Conservation (phyloP, 495 filamentous ascomycete genomes). For the Penicillium samsonianum region DNA sequence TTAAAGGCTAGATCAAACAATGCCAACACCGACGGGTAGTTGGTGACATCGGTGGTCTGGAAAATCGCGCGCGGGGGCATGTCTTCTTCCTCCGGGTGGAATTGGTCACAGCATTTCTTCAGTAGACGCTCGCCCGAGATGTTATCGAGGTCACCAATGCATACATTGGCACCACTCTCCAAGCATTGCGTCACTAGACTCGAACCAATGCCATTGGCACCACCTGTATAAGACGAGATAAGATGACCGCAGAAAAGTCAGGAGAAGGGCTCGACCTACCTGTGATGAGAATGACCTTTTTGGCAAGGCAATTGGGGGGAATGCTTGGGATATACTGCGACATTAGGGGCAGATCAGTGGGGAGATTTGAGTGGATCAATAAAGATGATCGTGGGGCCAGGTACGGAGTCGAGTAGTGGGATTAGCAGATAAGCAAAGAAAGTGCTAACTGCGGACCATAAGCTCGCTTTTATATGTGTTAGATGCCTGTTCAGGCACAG, state of each 20-base stretch:
- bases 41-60: conserved; percentile 46
- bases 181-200: conserved; percentile 51
- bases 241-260: not conserved
- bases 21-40: conserved; percentile 44
- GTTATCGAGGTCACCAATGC: conserved; percentile 46
- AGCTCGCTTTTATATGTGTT: conserved; percentile 2
- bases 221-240: conserved; percentile 36
- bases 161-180: conserved; percentile 47
- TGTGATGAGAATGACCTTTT: conserved; percentile 50
- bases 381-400: conserved; percentile 6
- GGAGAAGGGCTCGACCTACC: conserved; percentile 29
- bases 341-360: conserved; percentile 19
- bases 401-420: not conserved
- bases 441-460: not conserved
- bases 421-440: not conserved
- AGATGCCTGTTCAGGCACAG: not conserved
- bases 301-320: conserved; percentile 35
- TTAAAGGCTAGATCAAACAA: conserved; percentile 50
- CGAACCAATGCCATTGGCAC: conserved; percentile 57
- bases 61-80: conserved; percentile 34
- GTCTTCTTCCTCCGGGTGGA: conserved; percentile 28
- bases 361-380: conserved; percentile 8
- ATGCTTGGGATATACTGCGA: conserved; percentile 31
- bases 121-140: conserved; percentile 32
- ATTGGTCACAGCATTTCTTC: conserved; percentile 25